A percentile compares a stretch with the other conserved stretches of the same genome.
Conservation (phyloP, 192 early-diverging fungal genomes). For the Backusella macrospora region DNA sequence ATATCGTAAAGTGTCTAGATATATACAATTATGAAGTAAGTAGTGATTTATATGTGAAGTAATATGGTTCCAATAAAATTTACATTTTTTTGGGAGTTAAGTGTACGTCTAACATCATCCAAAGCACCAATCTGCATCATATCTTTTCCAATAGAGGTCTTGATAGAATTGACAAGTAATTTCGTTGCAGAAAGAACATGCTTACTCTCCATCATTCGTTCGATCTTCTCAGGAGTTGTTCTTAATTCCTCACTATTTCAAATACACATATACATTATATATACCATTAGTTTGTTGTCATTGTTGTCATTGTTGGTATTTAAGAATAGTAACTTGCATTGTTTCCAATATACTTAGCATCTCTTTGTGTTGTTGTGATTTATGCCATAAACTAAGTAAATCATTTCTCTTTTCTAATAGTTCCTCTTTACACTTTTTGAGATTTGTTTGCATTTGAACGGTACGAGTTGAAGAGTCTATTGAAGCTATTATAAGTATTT, state of each 20-base stretch:
- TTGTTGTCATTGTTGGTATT: too few species aligned
- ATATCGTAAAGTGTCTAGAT: conserved; percentile 57
- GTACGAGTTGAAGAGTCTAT: conserved; percentile 65
- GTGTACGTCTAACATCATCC: conserved; percentile 63
- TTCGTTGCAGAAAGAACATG: conserved; percentile 70
- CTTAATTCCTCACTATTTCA: conserved; percentile 63
- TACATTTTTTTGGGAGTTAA: conserved; percentile 60
- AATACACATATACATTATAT: background rate
- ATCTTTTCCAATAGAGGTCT: conserved; percentile 63
- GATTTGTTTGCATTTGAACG: conserved; percentile 61
- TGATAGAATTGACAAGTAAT: conserved; percentile 63
- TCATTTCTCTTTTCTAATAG: conserved; percentile 66
- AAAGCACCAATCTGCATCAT: conserved; percentile 73
- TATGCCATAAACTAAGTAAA: conserved; percentile 69
- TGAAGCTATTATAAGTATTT: too few species aligned
- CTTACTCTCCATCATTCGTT: conserved; percentile 60
- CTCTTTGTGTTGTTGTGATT: conserved; percentile 78
- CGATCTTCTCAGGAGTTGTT: conserved; percentile 65
- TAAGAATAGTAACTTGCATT: conserved; percentile 45
- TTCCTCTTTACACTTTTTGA: conserved; percentile 65
- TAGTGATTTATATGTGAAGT: too few species aligned
- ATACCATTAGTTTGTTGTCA: background rate
- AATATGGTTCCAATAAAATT: too few species aligned
- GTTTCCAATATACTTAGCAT: conserved; percentile 75
- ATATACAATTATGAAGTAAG: too few species aligned